Base-by-base conservation (phyloP, 2,329 filamentous ascomycete genomes). In the Aspergillus pseudoterreus region DNA sequence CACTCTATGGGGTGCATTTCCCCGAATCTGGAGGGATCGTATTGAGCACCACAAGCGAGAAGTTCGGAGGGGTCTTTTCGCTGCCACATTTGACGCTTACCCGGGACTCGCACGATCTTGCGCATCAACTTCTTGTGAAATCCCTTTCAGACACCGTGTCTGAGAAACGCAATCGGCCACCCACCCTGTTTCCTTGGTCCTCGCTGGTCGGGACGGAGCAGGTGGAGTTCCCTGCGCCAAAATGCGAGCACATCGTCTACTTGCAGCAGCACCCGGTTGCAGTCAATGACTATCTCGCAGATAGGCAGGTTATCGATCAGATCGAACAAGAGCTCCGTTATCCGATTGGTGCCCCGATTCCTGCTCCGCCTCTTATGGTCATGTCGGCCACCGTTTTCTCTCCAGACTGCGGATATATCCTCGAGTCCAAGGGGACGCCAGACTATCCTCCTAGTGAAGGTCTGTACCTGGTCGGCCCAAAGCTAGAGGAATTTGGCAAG, bases 231-330 rank as follows among this genome's bases (percentile, higher is more conserved):
- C 81, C 83, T 15, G 71, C 80, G 32, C 90, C 90, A 0, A 87
- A 89, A 60, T 99, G 94, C 77, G 94, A 99, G 70, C 90, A 90
- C 64, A 75, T 99, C 45, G 75, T 95, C 49, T 97, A 92, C 69
- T 76, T 92, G 27, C 94, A 97, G 67, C 75, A 77, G 53, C 72
- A 77, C 54, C 74, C 74, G 4, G 62, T 74, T 11, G 49, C 60
- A 12, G 56, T 73, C 11, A 57, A 60, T 39, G 63, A 62, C 30
- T 61, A 57, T 42, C 45, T 65, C 27, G 61, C 67, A 22, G 64
- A 71, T 45, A 59, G 61, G 19, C 55, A 62, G 39, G 58, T 77
- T 27, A 66, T 83, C 47, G 68, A 75, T 30, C 75, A 75, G 60
- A 76, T 85, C 15, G 83, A 86, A 58, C 65, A 77, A 33, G 83